Evolutionary conservation across 176 grass and related monocot species (phyloP), one percentile per base, ranked within the genome.

Genomic region (Oryza australiensis): DNA sequence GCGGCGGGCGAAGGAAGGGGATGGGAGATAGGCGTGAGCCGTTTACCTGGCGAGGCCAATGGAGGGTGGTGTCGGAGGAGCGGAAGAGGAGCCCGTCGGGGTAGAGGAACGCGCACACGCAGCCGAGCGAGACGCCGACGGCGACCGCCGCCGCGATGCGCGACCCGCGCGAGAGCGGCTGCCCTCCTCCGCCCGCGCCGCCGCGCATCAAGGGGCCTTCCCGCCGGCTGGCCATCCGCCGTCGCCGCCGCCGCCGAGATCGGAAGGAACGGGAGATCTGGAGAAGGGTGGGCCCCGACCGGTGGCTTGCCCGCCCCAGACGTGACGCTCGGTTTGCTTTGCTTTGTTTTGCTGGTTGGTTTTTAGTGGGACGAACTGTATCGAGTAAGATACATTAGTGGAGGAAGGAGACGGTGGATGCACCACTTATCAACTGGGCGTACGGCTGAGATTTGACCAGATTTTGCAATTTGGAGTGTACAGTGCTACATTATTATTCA

Each of bases 21-120:
- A 12, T 18, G 26, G 64, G 23, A 59, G 40, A n/a, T 12, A 42
- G 40, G 46, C 14, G 3, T 11, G 41, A 42, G 45, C 13, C 45
- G 23, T 49, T 49, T 67, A 94, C 94, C 90, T 79, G 88, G 74
- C 66, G 74, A 38, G 74, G 78, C 66, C 88, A 85, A 40, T 83
- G 72, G 51, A 87, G 66, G 29, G 68, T 40, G 24, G 84, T 60
- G 33, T 86, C 64, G 28, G 88, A 48, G 34, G 84, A 90, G 37
- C 64, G 75, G 62, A 85, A 68, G 81, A 99, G 55, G 82, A 99
- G 78, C n/a, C 96, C 96, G 26, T 94, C 91, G 33, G 96, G 96
- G 79, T 93, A 95, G 89, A 99, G 70, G 67, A 94, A 99, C 8
- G 93, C 96, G 76, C 85, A 93, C 35, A 95, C 43, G 80, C 93